phyloP scores from a whole-genome alignment of 164 flowering plant genomes.

The Nymphaea colorata region DNA sequence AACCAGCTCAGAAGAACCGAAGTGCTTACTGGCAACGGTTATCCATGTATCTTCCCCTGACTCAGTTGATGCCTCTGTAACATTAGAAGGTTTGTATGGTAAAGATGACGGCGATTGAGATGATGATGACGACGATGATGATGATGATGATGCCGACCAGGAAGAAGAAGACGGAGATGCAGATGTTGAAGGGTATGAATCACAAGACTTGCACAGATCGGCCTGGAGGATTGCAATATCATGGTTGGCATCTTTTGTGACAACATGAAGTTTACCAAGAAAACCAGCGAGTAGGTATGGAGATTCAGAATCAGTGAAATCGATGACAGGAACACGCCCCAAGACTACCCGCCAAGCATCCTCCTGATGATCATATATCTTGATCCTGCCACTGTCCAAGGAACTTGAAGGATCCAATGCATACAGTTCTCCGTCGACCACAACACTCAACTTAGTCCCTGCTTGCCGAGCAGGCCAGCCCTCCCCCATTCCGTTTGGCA shows the following conservation, averaged over 20 bases:
- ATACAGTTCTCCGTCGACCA: constrained; percentile 71
- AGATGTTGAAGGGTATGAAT: constrained; percentile 18
- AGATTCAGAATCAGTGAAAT: constrained; percentile 58
- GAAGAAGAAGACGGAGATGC: neutral
- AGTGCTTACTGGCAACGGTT: constrained; percentile 29
- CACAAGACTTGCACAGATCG: constrained; percentile 15
- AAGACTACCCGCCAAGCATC: constrained; percentile 78
- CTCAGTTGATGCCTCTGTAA: constrained; percentile 7
- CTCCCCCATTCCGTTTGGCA: constrained; percentile 95
- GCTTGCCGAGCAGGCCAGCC: constrained; percentile 98
- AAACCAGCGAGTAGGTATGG: constrained; percentile 78
- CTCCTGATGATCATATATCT: constrained; percentile 57
- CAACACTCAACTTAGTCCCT: constrained; percentile 76
- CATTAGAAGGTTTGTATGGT: constrained; percentile 10
- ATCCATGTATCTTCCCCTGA: constrained; percentile 31
- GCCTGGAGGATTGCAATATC: constrained; percentile 40
- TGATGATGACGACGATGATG: neutral
- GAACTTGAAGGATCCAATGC: constrained; percentile 82
- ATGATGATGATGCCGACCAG: neutral
- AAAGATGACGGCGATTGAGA: neutral
- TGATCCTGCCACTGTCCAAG: constrained; percentile 59
- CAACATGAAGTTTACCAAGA: constrained; percentile 69
- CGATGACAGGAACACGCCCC: constrained; percentile 55
- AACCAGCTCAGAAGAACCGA: constrained; percentile 49
- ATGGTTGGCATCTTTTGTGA: constrained; percentile 52